Conservation (phyloP, 2,329 filamentous ascomycete genomes). For the Helotiales sp. region DNA sequence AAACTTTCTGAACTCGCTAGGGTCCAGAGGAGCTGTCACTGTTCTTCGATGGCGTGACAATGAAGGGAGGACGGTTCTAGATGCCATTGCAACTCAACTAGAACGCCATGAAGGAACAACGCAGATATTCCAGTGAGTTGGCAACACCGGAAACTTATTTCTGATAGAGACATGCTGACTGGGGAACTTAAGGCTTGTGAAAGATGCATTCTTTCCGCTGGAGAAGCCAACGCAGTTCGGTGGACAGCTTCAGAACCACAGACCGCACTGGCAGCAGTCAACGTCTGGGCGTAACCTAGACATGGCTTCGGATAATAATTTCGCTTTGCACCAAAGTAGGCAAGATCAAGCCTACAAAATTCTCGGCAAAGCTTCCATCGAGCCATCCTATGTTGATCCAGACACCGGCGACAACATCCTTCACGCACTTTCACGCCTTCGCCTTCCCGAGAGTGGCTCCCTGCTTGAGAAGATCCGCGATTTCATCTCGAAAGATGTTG, state of each 20-base stretch:
- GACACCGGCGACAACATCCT: constrained; percentile 21
- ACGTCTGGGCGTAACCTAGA: not conserved
- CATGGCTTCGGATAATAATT: not conserved
- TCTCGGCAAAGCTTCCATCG: not conserved
- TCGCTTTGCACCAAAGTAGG: constrained; percentile 1
- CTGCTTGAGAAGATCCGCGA: constrained; percentile 6
- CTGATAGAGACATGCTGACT: not conserved
- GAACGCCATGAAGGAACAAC: not conserved
- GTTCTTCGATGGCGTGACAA: constrained; percentile 20
- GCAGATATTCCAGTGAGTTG: not conserved
- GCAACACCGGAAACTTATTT: no score
- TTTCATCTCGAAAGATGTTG: constrained; percentile 16
- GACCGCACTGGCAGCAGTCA: not conserved
- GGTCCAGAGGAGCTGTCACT: not conserved
- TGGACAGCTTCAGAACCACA: not conserved
- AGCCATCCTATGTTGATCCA: constrained; percentile 16
- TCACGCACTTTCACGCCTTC: constrained; percentile 18
- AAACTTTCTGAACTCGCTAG: constrained; percentile 6
- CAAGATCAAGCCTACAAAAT: constrained; percentile 10
- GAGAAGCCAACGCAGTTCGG: not conserved
- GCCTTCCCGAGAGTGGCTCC: constrained; percentile 6
- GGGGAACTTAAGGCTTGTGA: not conserved
- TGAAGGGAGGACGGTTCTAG: constrained; percentile 12
- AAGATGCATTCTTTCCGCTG: not conserved
- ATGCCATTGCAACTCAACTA: constrained; percentile 10